Conservation (phyloP, 108 stramenopile species). For the Nitzschia inconspicua region DNA sequence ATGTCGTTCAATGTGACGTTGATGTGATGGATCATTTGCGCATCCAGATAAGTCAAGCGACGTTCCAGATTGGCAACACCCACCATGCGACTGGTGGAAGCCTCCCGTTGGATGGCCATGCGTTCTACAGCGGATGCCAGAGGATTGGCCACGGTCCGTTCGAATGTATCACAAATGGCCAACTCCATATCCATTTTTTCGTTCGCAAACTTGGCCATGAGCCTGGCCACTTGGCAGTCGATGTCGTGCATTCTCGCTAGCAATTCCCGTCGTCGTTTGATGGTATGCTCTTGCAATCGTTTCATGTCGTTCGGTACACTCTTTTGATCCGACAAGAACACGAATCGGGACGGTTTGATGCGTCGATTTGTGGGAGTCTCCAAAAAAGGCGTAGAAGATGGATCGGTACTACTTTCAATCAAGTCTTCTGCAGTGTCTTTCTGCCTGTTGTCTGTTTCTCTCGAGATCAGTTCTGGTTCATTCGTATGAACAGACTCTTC, state of each 20-base stretch:
- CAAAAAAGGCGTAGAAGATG: background rate
- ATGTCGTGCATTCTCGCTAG: constrained; percentile 22
- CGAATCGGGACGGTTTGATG: constrained; percentile 8
- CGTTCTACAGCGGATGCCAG: constrained; percentile 26
- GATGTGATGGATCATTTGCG: constrained; percentile 14
- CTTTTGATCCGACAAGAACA: constrained; percentile 30
- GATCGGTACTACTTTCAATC: no score
- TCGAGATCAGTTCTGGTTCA: no score
- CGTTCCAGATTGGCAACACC: constrained; percentile 12
- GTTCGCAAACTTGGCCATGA: constrained; percentile 16
- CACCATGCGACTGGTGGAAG: constrained; percentile 8
- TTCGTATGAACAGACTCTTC: no score
- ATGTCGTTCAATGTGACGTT: constrained; percentile 24
- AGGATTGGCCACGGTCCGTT: constrained; percentile 19
- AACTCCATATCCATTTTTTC: constrained; percentile 35
- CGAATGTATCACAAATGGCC: constrained; percentile 32
- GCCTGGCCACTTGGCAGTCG: constrained; percentile 19
- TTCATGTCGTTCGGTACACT: constrained; percentile 17
- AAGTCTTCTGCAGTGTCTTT: no score
- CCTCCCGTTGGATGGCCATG: constrained; percentile 24
- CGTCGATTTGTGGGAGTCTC: constrained; percentile 7
- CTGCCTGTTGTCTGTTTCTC: no score
- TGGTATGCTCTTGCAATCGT: constrained; percentile 23
- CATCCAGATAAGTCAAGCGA: constrained; percentile 12
- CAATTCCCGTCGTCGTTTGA: constrained; percentile 25